Evolutionary conservation across 441 rosid genomes (phyloP).

Genomic region (Gossypium gossypioides): DNA sequence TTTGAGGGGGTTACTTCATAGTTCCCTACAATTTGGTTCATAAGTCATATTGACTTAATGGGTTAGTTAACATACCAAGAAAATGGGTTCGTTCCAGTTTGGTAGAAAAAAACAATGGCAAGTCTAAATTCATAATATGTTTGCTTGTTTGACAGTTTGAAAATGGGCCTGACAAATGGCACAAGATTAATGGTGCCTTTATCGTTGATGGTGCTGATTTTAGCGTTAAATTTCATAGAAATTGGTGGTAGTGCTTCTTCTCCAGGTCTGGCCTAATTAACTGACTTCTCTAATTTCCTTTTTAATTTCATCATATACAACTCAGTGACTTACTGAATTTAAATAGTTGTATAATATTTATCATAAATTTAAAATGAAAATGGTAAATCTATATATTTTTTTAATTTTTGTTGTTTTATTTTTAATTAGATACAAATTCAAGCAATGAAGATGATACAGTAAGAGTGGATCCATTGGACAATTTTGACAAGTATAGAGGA

Average conservation of each 20-base stretch:
- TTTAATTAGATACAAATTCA: constrained; percentile 24
- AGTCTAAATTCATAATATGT: not conserved
- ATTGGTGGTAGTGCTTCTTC: constrained; percentile 15
- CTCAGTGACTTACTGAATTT: too few species aligned
- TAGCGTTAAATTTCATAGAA: constrained; percentile 11
- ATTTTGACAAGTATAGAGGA: constrained; percentile 50
- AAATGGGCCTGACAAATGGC: constrained; percentile 23
- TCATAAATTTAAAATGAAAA: not conserved
- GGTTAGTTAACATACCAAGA: not conserved
- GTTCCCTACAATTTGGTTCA: not conserved
- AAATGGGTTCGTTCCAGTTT: not conserved
- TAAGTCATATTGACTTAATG: not conserved
- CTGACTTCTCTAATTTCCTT: too few species aligned
- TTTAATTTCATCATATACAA: too few species aligned
- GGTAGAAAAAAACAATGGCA: not conserved
- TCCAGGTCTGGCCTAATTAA: constrained; percentile 20
- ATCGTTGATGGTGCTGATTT: constrained; percentile 15
- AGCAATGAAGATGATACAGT: constrained; percentile 37
- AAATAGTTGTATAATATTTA: too few species aligned
- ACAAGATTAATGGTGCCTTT: constrained; percentile 2
- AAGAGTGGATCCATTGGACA: constrained; percentile 50
- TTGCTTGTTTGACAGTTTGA: constrained; percentile 26
- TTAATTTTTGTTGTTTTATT: not conserved
- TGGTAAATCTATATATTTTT: not conserved
- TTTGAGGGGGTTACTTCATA: not conserved